A percentile compares a stretch with the other conserved stretches of the same genome.
phyloP scores from a whole-genome alignment of 805 yeast genomes.

The Candida khao-thaluensis region DNA sequence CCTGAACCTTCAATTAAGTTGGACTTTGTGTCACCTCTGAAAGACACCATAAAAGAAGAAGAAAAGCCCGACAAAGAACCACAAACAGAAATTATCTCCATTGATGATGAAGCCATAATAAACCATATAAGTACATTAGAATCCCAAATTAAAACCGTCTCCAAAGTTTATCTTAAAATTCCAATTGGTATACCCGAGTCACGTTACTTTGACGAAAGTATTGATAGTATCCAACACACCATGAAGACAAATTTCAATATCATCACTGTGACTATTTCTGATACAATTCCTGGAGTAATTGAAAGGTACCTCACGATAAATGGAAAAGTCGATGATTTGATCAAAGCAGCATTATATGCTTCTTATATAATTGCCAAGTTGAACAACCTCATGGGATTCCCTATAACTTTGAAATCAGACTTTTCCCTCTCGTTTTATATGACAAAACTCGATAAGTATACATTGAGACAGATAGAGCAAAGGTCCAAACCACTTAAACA shows the following conservation, averaged over 20 bases:
- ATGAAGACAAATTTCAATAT: slow-evolving; percentile 23
- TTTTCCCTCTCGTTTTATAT: slow-evolving; percentile 6
- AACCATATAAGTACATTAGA: background rate
- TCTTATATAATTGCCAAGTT: slow-evolving; percentile 26
- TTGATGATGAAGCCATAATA: slow-evolving; percentile 5
- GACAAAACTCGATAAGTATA: slow-evolving; percentile 8
- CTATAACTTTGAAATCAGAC: slow-evolving; percentile 30
- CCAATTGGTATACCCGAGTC: slow-evolving; percentile 26
- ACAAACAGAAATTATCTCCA: background rate
- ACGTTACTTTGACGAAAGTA: slow-evolving; percentile 19
- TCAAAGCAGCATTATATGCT: slow-evolving; percentile 26
- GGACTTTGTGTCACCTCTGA: background rate
- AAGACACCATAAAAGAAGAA: background rate
- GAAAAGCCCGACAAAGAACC: background rate
- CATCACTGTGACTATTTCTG: slow-evolving; percentile 22
- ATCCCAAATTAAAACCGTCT: slow-evolving; percentile 5
- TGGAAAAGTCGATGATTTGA: slow-evolving; percentile 23
- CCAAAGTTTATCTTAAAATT: slow-evolving; percentile 13
- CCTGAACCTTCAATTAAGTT: background rate
- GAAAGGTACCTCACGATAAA: slow-evolving; percentile 32
- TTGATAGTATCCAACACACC: slow-evolving; percentile 11
- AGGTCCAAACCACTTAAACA: slow-evolving; percentile 3
- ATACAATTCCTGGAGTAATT: slow-evolving; percentile 22
- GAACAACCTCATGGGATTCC: slow-evolving; percentile 23
- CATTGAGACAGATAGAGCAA: slow-evolving; percentile 14